A percentile compares a stretch with the other conserved stretches of the same genome.
Evolutionary conservation across 148 eudicot genomes (phyloP).

Genomic region (Rhododendron ovatum): DNA sequence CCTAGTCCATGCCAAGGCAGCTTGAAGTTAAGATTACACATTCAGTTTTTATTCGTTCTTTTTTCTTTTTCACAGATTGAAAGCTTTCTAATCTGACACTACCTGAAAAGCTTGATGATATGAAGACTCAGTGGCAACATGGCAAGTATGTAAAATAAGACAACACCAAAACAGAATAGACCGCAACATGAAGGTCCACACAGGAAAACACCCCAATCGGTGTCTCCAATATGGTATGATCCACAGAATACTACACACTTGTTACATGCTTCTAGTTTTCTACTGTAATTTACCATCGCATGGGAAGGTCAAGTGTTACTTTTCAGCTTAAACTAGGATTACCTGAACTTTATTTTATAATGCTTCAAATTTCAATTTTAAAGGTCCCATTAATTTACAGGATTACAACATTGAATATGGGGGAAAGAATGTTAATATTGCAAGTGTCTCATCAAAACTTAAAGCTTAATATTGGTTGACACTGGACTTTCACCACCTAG

Average conservation of each 20-base stretch:
- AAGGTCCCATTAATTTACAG: neutral
- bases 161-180: neutral
- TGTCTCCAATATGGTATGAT: neutral
- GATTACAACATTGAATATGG: neutral
- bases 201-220: neutral
- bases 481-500: neutral
- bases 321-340: neutral
- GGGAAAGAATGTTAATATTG: neutral
- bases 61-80: neutral
- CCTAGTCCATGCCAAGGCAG: slow-evolving; percentile 1
- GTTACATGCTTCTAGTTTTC: neutral
- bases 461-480: neutral
- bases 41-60: neutral
- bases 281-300: neutral
- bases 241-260: neutral
- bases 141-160: neutral
- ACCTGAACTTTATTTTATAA: neutral
- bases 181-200: neutral
- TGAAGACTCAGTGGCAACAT: neutral
- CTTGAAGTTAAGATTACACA: slow-evolving; percentile 3
- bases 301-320: neutral
- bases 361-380: neutral
- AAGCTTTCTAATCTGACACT: neutral
- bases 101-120: neutral
- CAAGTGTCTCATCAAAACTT: neutral